These are phyloP conservation scores for Aspergillus carlsbadensis DNA, from an alignment of 495 filamentous ascomycete genomes.

Conservation along the genomic window DNA sequence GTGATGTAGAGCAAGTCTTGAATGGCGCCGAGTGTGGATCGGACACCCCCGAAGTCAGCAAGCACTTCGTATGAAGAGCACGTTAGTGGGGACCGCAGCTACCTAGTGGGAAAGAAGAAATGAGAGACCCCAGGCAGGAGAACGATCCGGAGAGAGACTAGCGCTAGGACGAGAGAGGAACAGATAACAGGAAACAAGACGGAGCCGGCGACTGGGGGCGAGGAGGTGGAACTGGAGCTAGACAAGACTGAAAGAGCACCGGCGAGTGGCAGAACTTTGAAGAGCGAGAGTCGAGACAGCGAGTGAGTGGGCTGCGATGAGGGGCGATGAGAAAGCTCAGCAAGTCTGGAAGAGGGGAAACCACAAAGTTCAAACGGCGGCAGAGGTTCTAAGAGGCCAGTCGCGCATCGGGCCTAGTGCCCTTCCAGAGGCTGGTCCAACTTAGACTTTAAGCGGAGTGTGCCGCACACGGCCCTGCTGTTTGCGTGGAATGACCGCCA, in stretches of 20 bases:
- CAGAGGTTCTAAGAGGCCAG: no score
- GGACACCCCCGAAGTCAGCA: slow-evolving; percentile 24
- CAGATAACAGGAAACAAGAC: slow-evolving; percentile 22
- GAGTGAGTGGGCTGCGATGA: no score
- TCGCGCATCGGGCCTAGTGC: no score
- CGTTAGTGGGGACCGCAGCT: slow-evolving; percentile 20
- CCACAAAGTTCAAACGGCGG: no score
- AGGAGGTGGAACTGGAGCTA: slow-evolving; percentile 5
- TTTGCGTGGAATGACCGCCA: no score
- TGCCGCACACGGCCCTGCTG: no score
- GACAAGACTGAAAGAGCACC: slow-evolving; percentile 1
- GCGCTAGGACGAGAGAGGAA: slow-evolving; percentile 12
- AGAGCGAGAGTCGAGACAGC: background rate
- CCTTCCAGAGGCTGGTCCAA: no score
- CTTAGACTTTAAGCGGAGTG: no score
- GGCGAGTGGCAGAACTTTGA: no score
- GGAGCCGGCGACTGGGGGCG: slow-evolving; percentile 24
- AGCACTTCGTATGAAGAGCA: background rate
- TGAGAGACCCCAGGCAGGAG: slow-evolving; percentile 14
- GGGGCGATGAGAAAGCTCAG: no score
- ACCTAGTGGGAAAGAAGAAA: slow-evolving; percentile 9
- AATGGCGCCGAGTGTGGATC: slow-evolving; percentile 23
- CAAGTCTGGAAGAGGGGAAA: no score
- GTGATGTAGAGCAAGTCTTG: slow-evolving; percentile 14
- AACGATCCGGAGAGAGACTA: slow-evolving; percentile 24